Evolutionary conservation across 345 rosid genomes (phyloP).

Genomic region (Pistacia integerrima): DNA sequence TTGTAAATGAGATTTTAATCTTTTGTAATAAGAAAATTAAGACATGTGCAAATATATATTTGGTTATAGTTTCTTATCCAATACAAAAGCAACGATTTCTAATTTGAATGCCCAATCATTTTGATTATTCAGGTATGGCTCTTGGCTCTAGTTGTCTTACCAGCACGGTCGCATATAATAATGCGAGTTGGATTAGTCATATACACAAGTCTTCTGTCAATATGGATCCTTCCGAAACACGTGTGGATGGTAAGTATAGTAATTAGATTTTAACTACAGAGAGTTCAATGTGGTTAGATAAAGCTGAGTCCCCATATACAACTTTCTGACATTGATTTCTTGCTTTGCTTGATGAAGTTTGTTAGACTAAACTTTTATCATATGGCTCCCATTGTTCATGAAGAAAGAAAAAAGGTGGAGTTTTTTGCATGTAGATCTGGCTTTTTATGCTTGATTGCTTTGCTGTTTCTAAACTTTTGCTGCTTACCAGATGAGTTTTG

Average conservation of each 20-base stretch:
- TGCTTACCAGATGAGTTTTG: neutral
- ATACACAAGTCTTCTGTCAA: conserved; percentile 65
- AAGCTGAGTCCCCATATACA: neutral
- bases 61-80: too few relatives aligned
- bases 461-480: neutral
- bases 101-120: neutral
- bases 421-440: conserved; percentile 1
- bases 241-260: conserved; percentile 67
- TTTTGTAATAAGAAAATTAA: neutral
- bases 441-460: neutral
- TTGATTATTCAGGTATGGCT: conserved; percentile 80
- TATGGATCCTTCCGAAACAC: conserved; percentile 65
- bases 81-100: neutral
- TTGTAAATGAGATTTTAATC: neutral
- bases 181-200: conserved; percentile 82
- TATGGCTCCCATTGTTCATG: neutral
- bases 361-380: neutral
- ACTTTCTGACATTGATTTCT: neutral
- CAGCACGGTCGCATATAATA: conserved; percentile 73
- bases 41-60: too few relatives aligned
- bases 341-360: neutral
- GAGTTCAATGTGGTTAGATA: neutral
- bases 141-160: conserved; percentile 80
- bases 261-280: neutral
- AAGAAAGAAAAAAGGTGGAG: neutral